Evolutionary conservation across 2,329 filamentous ascomycete genomes (phyloP).

Genomic region (Pestalotiopsis sp.): DNA sequence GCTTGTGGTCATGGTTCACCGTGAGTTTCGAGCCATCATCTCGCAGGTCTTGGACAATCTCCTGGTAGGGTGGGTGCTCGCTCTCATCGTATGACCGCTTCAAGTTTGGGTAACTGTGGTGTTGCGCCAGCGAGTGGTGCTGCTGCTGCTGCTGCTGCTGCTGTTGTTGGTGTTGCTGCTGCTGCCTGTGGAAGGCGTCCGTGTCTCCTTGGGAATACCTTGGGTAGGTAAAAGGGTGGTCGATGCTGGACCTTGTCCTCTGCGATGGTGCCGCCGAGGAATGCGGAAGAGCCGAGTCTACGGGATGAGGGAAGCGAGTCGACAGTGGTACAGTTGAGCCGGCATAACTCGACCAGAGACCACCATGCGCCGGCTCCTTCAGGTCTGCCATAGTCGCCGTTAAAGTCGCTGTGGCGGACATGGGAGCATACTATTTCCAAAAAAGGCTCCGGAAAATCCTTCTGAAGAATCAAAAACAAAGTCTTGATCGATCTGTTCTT

Average conservation of each 20-base stretch:
- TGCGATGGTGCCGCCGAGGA: conserved; percentile 46
- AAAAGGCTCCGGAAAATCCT: neutral
- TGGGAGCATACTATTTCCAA: conserved; percentile 49
- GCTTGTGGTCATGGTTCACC: conserved; percentile 62
- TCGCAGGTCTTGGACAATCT: conserved; percentile 62
- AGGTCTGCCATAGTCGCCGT: conserved; percentile 65
- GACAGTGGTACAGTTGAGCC: conserved; percentile 55
- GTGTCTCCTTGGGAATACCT: conserved; percentile 58
- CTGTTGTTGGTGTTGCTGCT: conserved; percentile 35
- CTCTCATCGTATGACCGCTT: conserved; percentile 61
- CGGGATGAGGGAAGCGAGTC: conserved; percentile 49
- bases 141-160: conserved; percentile 42
- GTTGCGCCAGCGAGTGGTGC: conserved; percentile 47
- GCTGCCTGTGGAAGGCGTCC: conserved; percentile 55
- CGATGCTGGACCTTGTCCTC: conserved; percentile 53
- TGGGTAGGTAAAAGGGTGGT: conserved; percentile 55
- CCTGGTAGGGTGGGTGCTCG: conserved; percentile 58
- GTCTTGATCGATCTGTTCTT: neutral
- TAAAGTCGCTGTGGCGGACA: conserved; percentile 63
- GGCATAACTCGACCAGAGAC: conserved; percentile 59
- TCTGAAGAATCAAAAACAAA: too few species aligned
- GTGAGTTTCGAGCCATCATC: conserved; percentile 60
- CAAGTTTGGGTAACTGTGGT: conserved; percentile 56
- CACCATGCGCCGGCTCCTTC: conserved; percentile 61
- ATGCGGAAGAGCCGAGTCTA: conserved; percentile 51